Evolutionary conservation across 1,284 basidiomycete genomes (phyloP), one percentile per base, ranked within the genome.

Genomic region (Lentinus polychrous): DNA sequence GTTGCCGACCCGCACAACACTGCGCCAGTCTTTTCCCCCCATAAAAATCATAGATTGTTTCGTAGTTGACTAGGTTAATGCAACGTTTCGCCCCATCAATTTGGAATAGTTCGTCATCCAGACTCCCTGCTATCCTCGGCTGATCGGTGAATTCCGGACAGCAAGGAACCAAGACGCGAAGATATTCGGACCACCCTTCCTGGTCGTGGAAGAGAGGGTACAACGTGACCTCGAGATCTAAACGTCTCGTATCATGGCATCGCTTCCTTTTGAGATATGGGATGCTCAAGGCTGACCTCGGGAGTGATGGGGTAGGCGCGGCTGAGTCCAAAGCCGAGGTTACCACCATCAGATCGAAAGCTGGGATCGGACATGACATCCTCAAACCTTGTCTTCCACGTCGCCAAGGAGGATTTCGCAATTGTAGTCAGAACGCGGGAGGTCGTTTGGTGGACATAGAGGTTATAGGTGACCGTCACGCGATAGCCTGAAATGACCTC

Each of bases 391-490:
- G 41, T 8, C 14, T 46, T 43, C 44, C 55, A 46, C 3, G 15
- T 35, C 15, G 18, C 22, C n/a, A n/a, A n/a, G n/a, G n/a, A n/a
- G n/a, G n/a, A n/a, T 10, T 27, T 27, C 10, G 27, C 27, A 27
- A 10, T 10, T 4, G 4, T 5, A 27, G 10, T 10, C 31, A 51
- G 33, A 42, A 12, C 31, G 14, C 24, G 5, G 23, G n/a, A 27
- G 35, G 20, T 18, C 32, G 20, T 24, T 17, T 7, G 20, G 39
- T 6, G 17, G 46, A 60, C 56, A 43, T 63, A 66, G 20, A 70
- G 60, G 54, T 71, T 65, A 55, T 67, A 73, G 0, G 70, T 68
- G 15, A 76, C 48, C 4, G 69, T 73, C 36, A 75, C 57, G 2
- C 69, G 62, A 48, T 64, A 61, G 0, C 74, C 73, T 0, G 61